A percentile compares a stretch with the other conserved stretches of the same genome.
Conservation (phyloP, 23 red algal genomes). For the Pyropia yezoensis region DNA sequence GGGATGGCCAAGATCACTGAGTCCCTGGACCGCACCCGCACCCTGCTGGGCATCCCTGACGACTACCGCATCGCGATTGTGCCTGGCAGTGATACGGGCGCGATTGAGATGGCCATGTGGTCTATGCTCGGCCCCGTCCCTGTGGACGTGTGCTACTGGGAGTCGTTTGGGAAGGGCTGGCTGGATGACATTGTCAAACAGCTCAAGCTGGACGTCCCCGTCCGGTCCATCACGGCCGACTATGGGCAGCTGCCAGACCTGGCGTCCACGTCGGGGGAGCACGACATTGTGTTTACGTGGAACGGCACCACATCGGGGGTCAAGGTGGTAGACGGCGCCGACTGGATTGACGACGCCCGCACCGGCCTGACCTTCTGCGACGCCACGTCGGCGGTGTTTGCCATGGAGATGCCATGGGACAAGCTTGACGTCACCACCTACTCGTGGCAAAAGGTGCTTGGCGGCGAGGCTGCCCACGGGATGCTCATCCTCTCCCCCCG, state of each 20-base stretch:
- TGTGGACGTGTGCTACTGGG: constrained; percentile 92
- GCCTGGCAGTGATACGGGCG: constrained; percentile 85
- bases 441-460: constrained; percentile 99
- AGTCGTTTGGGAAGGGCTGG: constrained; percentile 98
- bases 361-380: constrained; percentile 83
- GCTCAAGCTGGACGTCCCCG: constrained; percentile 51
- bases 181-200: constrained; percentile 68
- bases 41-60: constrained; percentile 53
- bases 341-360: constrained; percentile 75
- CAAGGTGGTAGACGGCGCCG: constrained; percentile 37
- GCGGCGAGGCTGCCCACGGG: constrained; percentile 94
- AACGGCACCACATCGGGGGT: constrained; percentile 95
- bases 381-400: constrained; percentile 89
- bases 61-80: constrained; percentile 86
- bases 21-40: constrained; percentile 49
- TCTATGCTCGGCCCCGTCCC: constrained; percentile 63
- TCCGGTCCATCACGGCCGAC: constrained; percentile 28
- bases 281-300: constrained; percentile 96
- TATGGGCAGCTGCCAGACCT: constrained; percentile 89
- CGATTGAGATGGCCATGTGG: constrained; percentile 99
- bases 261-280: constrained; percentile 27
- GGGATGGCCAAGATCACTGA: constrained; percentile 72
- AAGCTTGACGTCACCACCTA: constrained; percentile 93
- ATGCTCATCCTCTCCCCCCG: constrained; percentile 83
- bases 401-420: constrained; percentile 90